A percentile compares a stretch with the other conserved stretches of the same genome.
Conservation (phyloP, 2,329 filamentous ascomycete genomes). For the Spiromastix sp. region DNA sequence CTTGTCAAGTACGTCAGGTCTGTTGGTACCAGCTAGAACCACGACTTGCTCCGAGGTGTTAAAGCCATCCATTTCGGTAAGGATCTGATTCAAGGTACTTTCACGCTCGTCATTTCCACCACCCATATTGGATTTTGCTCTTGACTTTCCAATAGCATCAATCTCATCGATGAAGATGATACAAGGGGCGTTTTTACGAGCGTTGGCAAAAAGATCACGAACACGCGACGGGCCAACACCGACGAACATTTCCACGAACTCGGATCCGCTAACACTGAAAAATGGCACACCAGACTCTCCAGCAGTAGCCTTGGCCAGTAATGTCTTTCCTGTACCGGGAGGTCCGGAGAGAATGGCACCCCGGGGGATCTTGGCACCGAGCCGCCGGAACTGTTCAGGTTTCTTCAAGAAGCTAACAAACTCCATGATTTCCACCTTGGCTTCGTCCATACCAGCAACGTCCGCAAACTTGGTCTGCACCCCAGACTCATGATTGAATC, state of each 20-base stretch:
- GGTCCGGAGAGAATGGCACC: conserved; percentile 96
- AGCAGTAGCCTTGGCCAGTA: conserved; percentile 93
- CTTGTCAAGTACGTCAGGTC: conserved; percentile 88
- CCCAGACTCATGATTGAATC: conserved; percentile 93
- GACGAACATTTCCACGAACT: conserved; percentile 99
- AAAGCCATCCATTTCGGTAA: conserved; percentile 99
- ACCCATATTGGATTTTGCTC: conserved; percentile 70
- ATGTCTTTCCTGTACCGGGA: conserved; percentile 94
- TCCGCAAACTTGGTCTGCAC: conserved; percentile 96
- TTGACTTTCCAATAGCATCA: conserved; percentile 88
- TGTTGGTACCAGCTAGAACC: conserved; percentile 91
- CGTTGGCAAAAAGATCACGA: conserved; percentile 85
- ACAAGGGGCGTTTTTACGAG: conserved; percentile 90
- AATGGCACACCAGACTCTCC: conserved; percentile 96
- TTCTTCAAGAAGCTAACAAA: conserved; percentile 96
- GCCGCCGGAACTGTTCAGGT: conserved; percentile 80
- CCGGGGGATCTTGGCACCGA: conserved; percentile 94
- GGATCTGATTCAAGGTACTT: conserved; percentile 92
- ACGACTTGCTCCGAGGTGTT: conserved; percentile 95
- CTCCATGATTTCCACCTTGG: conserved; percentile 97
- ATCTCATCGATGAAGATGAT: conserved; percentile 99
- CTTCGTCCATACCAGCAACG: conserved; percentile 96
- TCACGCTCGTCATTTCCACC: conserved; percentile 97
- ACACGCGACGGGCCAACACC: conserved; percentile 95
- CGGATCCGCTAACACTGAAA: conserved; percentile 95